Evolutionary conservation across 345 rosid genomes (phyloP).

Genomic region (Camelina neglecta): DNA sequence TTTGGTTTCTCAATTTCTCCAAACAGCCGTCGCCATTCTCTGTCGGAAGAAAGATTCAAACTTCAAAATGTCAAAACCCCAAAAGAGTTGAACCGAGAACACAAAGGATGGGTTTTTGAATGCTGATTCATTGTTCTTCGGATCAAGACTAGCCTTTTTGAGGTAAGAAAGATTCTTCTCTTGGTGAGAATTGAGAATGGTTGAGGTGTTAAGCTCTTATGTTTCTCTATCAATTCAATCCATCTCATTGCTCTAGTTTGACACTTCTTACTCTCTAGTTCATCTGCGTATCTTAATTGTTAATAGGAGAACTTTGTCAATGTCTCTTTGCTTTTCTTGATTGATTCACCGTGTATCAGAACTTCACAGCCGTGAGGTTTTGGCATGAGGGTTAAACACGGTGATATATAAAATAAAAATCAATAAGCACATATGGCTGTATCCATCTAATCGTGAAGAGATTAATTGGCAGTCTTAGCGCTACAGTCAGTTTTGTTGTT

Average conservation of each 20-base stretch:
- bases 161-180: slow-evolving; percentile 20
- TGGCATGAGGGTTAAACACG: slow-evolving; percentile 44
- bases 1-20: neutral
- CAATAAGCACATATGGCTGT: neutral
- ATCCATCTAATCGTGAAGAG: slow-evolving; percentile 40
- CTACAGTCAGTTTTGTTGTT: slow-evolving; percentile 25
- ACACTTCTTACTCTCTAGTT: neutral
- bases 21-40: slow-evolving; percentile 26
- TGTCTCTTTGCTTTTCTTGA: neutral
- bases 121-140: slow-evolving; percentile 4
- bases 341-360: slow-evolving; percentile 43
- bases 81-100: neutral
- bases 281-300: neutral
- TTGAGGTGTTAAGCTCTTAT: neutral
- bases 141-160: neutral
- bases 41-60: slow-evolving; percentile 8
- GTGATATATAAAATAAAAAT: slow-evolving; percentile 11
- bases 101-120: neutral
- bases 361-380: slow-evolving; percentile 40
- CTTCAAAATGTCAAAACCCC: neutral
- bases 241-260: neutral
- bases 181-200: neutral
- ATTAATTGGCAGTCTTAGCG: slow-evolving; percentile 30
- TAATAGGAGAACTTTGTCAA: neutral
- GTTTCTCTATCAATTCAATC: slow-evolving; percentile 5